These are phyloP conservation scores for baker's yeast (Saccharomyces cerevisiae) DNA, from an alignment of 805 yeast genomes.

Conservation along the genomic window DNA sequence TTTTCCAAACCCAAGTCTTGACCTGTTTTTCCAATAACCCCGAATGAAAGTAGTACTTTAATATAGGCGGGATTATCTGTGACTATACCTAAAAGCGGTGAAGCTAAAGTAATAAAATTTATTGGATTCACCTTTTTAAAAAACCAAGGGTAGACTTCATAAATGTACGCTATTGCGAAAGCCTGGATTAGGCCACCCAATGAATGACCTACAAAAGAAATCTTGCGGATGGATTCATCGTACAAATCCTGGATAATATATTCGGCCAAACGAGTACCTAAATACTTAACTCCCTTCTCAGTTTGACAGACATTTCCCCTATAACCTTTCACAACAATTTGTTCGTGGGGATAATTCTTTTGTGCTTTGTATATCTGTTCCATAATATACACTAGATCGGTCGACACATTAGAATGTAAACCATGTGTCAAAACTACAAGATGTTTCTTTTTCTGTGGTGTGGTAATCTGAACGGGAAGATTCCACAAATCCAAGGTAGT, in stretches of 20 bases:
- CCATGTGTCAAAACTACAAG: slow-evolving; percentile 72
- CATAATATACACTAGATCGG: slow-evolving; percentile 67
- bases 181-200: slow-evolving; percentile 73
- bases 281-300: slow-evolving; percentile 65
- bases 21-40: slow-evolving; percentile 75
- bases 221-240: slow-evolving; percentile 38
- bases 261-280: slow-evolving; percentile 67
- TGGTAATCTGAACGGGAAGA: slow-evolving; percentile 34
- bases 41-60: slow-evolving; percentile 59
- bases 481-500: slow-evolving; percentile 69
- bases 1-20: slow-evolving; percentile 58
- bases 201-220: slow-evolving; percentile 74
- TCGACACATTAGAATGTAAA: slow-evolving; percentile 63
- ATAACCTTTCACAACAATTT: slow-evolving; percentile 56
- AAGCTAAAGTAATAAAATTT: slow-evolving; percentile 64
- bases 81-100: slow-evolving; percentile 68
- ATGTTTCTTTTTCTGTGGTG: slow-evolving; percentile 41
- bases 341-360: slow-evolving; percentile 33
- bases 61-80: slow-evolving; percentile 73
- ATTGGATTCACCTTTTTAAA: slow-evolving; percentile 52
- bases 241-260: slow-evolving; percentile 44
- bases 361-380: slow-evolving; percentile 51
- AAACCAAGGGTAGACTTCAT: slow-evolving; percentile 60
- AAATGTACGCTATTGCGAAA: slow-evolving; percentile 66
- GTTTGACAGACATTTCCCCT: slow-evolving; percentile 69